A percentile compares a stretch with the other conserved stretches of the same genome.
Conservation (phyloP, 2,329 filamentous ascomycete genomes). For the Elsinoe ampelina region DNA sequence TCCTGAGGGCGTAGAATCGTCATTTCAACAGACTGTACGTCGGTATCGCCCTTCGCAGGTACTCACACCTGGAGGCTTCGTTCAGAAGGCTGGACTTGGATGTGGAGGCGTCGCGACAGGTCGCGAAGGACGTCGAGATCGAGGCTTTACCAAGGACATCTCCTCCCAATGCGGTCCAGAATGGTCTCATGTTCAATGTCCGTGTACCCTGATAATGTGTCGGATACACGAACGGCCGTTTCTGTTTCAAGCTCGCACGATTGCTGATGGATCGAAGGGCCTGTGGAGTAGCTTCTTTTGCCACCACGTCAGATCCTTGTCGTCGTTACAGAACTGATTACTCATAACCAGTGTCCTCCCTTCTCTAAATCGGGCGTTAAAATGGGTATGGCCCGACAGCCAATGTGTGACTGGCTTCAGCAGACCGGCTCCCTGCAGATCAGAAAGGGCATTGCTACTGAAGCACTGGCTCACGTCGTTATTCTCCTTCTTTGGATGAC, state of each 20-base stretch:
- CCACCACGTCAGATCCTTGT: conserved; percentile 23
- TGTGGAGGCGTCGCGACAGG: background rate
- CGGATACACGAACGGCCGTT: no score
- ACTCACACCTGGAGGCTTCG: conserved; percentile 17
- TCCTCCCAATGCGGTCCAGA: background rate
- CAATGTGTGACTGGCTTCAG: conserved; percentile 21
- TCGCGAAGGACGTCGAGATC: background rate
- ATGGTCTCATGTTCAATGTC: background rate
- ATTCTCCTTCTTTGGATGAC: conserved; percentile 37
- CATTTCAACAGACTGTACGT: conserved; percentile 17
- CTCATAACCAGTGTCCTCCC: conserved; percentile 18
- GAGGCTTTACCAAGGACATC: background rate
- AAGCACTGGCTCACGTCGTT: conserved; percentile 41
- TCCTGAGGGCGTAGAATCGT: conserved; percentile 10
- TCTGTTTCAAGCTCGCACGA: background rate
- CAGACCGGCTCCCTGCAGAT: conserved; percentile 12
- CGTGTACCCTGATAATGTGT: background rate
- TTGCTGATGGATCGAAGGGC: conserved; percentile 17
- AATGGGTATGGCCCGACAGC: conserved; percentile 43
- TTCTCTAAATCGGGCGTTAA: conserved; percentile 29
- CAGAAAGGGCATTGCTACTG: conserved; percentile 39
- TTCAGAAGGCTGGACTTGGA: conserved; percentile 8
- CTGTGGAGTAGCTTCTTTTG: conserved; percentile 16
- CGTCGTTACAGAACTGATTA: background rate
- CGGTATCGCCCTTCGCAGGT: conserved; percentile 19